Percentiles rank a stretch among this genome's conserved stretches.
These are phyloP conservation scores for Rhodotorula toruloides DNA, from an alignment of 768 basidiomycete species.

Conservation along the genomic window DNA sequence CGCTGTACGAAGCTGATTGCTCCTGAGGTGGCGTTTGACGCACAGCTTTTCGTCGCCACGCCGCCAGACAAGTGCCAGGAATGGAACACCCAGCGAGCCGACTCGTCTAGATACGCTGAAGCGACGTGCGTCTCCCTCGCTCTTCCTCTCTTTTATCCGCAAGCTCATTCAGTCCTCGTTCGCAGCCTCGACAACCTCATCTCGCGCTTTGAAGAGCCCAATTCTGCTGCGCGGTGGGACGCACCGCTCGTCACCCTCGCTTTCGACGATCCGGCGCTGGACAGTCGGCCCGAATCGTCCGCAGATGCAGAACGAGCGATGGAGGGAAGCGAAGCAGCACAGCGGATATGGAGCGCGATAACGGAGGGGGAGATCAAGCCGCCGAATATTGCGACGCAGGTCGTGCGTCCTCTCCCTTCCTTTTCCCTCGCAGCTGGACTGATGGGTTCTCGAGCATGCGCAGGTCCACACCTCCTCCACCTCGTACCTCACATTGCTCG, in stretches of 20 bases:
- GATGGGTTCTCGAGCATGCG: no score
- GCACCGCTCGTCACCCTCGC: conserved; percentile 83
- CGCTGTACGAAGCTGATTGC: background rate
- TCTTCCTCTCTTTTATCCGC: no score
- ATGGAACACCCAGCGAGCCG: conserved; percentile 62
- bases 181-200: conserved; percentile 77
- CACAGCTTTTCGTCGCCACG: conserved; percentile 49
- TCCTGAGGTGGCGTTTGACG: no score
- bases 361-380: conserved; percentile 75
- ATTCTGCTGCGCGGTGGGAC: conserved; percentile 98
- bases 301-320: background rate
- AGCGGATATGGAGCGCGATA: conserved; percentile 73
- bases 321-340: conserved; percentile 31
- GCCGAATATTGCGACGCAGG: conserved; percentile 75
- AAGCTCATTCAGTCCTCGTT: conserved; percentile 2
- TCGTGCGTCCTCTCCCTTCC: conserved; percentile 52
- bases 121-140: conserved; percentile 61
- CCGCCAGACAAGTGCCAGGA: conserved; percentile 67
- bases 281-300: background rate
- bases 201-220: conserved; percentile 87
- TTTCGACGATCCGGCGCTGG: conserved; percentile 55
- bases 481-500: conserved; percentile 80
- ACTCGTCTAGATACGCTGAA: conserved; percentile 56
- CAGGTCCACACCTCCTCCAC: conserved; percentile 77
- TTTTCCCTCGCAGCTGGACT: no score